Percentiles rank a stretch among this genome's conserved stretches.
phyloP scores from a whole-genome alignment of 2,329 filamentous ascomycete genomes.

The Fusarium chlamydosporum region DNA sequence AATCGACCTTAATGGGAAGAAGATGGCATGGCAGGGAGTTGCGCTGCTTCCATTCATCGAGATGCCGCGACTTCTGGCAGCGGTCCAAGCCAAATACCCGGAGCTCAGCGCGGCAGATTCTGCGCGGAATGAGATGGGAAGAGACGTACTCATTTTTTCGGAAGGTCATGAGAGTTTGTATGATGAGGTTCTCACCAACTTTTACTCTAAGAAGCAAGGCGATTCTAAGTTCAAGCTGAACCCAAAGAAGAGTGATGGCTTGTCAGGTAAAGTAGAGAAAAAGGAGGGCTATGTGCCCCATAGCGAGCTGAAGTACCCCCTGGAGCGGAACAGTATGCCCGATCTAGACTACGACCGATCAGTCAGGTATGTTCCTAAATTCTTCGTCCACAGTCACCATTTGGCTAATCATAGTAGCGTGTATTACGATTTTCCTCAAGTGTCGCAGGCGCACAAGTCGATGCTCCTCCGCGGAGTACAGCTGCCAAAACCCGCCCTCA shows the following conservation, averaged over 20 bases:
- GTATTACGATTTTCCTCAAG: conserved; percentile 84
- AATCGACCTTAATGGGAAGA: conserved; percentile 96
- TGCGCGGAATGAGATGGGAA: conserved; percentile 82
- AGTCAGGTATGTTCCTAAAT: conserved; percentile 74
- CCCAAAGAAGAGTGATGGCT: conserved; percentile 78
- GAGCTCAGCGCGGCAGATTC: conserved; percentile 82
- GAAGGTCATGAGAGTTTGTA: conserved; percentile 85
- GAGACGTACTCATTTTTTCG: conserved; percentile 86
- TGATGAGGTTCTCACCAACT: conserved; percentile 83
- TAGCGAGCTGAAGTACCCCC: conserved; percentile 81
- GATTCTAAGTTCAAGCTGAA: conserved; percentile 78
- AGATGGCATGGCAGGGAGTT: conserved; percentile 98
- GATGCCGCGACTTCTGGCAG: conserved; percentile 84
- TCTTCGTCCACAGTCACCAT: neutral
- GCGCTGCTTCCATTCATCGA: conserved; percentile 96
- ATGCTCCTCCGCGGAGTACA: conserved; percentile 91
- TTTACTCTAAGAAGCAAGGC: conserved; percentile 91
- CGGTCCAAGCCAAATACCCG: conserved; percentile 87
- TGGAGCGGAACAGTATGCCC: conserved; percentile 79
- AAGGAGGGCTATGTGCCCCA: conserved; percentile 89
- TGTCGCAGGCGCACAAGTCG: conserved; percentile 84
- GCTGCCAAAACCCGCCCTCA: conserved; percentile 78
- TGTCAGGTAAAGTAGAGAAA: conserved; percentile 85
- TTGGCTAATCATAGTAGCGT: conserved; percentile 70
- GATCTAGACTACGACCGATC: conserved; percentile 88